These are phyloP conservation scores for Suhomyces terraborum DNA, from an alignment of 1,139 yeast genomes.

Conservation along the genomic window DNA sequence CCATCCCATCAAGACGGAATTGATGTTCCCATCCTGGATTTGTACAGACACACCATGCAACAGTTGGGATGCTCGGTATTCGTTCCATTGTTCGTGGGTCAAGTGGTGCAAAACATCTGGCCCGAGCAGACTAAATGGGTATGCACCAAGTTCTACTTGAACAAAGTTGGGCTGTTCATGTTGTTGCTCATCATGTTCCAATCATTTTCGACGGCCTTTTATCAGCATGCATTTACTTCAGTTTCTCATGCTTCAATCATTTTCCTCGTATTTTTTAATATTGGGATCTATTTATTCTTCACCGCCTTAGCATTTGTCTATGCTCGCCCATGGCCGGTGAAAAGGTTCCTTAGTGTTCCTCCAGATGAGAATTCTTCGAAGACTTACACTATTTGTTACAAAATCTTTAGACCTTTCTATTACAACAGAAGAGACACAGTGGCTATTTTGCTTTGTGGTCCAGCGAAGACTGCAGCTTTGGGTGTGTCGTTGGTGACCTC, in stretches of 20 bases:
- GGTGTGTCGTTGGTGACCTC: slow-evolving; percentile 82
- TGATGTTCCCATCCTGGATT: slow-evolving; percentile 49
- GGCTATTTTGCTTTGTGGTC: slow-evolving; percentile 82
- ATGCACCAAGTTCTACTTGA: slow-evolving; percentile 57
- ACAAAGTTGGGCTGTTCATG: slow-evolving; percentile 77
- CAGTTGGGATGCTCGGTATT: slow-evolving; percentile 83
- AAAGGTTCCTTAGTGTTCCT: slow-evolving; percentile 41
- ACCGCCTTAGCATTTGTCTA: slow-evolving; percentile 59
- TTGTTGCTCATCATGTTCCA: slow-evolving; percentile 77
- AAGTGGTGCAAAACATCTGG: slow-evolving; percentile 67
- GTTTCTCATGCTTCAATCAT: slow-evolving; percentile 71
- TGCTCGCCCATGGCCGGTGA: slow-evolving; percentile 63
- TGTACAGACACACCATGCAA: slow-evolving; percentile 77
- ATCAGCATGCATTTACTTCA: slow-evolving; percentile 72
- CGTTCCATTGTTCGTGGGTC: slow-evolving; percentile 87
- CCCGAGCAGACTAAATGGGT: slow-evolving; percentile 67
- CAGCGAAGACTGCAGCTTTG: slow-evolving; percentile 89
- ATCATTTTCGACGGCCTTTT: slow-evolving; percentile 86
- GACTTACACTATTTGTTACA: slow-evolving; percentile 43
- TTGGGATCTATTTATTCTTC: slow-evolving; percentile 75
- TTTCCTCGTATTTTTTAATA: slow-evolving; percentile 76
- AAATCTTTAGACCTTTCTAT: slow-evolving; percentile 62
- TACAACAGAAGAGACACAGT: slow-evolving; percentile 73
- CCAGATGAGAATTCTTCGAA: slow-evolving; percentile 50
- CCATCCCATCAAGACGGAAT: slow-evolving; percentile 60